These are phyloP conservation scores for Setaria italica DNA, from an alignment of 202 grass and related monocot genomes.

Conservation along the genomic window DNA sequence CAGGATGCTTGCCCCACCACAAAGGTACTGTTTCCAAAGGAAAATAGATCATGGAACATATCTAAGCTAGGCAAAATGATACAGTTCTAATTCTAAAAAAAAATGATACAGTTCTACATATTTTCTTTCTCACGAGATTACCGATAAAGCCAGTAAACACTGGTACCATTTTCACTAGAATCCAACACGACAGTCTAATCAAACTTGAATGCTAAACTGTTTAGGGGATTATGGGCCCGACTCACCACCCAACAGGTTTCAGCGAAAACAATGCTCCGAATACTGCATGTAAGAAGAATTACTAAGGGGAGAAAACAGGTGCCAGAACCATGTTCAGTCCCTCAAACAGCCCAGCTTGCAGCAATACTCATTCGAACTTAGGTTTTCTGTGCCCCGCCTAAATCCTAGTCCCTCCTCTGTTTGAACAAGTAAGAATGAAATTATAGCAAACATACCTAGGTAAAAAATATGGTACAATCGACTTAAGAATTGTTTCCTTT, in stretches of 20 bases:
- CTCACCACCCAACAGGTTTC: neutral
- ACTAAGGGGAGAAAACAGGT: neutral
- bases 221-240: neutral
- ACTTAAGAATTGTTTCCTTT: neutral
- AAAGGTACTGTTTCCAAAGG: neutral
- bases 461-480: neutral
- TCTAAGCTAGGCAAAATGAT: neutral
- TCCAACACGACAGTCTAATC: neutral
- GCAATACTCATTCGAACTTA: neutral
- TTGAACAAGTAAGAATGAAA: neutral
- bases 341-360: neutral
- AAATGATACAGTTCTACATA: neutral
- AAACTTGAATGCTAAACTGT: neutral
- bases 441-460: neutral
- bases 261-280: neutral
- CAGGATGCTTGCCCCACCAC: neutral
- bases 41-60: neutral
- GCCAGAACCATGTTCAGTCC: neutral
- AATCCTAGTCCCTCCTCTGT: neutral
- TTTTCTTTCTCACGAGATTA: neutral
- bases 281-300: neutral
- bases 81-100: neutral
- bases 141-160: neutral
- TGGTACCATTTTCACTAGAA: neutral
- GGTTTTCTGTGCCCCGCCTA: no score